A percentile compares a stretch with the other conserved stretches of the same genome.
Evolutionary conservation across 345 rosid genomes (phyloP).

Genomic region (Citrus hindsii): DNA sequence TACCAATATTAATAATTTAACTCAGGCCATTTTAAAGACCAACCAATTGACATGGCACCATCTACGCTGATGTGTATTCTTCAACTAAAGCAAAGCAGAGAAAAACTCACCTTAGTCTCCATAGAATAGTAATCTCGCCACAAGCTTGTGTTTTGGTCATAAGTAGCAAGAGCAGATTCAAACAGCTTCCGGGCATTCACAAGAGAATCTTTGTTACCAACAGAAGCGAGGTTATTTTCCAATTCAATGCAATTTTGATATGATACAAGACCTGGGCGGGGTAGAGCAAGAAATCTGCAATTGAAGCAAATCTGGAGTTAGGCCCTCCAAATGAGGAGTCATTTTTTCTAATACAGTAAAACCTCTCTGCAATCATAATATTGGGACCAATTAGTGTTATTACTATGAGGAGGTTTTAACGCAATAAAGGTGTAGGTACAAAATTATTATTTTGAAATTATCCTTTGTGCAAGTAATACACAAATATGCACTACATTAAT

Average conservation of each 20-base stretch:
- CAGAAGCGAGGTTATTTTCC: slow-evolving; percentile 60
- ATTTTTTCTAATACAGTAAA: no score
- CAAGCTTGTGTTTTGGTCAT: slow-evolving; percentile 55
- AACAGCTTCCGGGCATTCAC: slow-evolving; percentile 59
- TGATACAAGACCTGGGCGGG: slow-evolving; percentile 66
- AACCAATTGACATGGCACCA: neutral
- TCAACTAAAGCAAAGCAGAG: neutral
- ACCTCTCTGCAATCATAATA: no score
- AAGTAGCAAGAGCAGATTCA: slow-evolving; percentile 70
- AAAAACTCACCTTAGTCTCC: slow-evolving; percentile 60
- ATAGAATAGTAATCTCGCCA: slow-evolving; percentile 72
- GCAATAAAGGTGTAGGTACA: no score
- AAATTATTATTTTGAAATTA: no score
- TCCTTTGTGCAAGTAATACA: no score
- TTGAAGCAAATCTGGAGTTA: neutral
- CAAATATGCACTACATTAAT: no score
- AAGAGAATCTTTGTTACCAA: slow-evolving; percentile 56
- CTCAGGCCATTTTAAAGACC: neutral
- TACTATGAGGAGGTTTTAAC: no score
- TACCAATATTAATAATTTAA: neutral
- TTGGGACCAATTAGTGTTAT: no score
- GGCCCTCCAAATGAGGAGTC: neutral
- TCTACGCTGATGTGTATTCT: neutral
- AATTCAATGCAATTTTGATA: slow-evolving; percentile 72
- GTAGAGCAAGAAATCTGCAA: slow-evolving; percentile 77